Percentiles rank a stretch among this genome's conserved stretches.
phyloP scores from a whole-genome alignment of 2,329 filamentous ascomycete genomes.

The Proliferodiscus dingleyae region DNA sequence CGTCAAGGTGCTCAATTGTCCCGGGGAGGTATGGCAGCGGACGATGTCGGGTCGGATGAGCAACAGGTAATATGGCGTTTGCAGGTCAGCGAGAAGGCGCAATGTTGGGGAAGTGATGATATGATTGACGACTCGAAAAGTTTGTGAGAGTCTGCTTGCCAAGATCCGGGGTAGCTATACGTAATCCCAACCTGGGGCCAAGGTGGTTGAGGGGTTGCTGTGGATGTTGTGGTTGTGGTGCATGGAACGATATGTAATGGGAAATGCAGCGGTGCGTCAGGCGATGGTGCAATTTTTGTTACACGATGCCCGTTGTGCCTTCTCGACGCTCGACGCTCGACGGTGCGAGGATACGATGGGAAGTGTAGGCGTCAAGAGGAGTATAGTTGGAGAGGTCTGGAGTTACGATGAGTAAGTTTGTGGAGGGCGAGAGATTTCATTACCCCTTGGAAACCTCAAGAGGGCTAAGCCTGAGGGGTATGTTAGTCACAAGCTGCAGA shows the following conservation, averaged over 20 bases:
- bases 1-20: background rate
- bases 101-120: background rate
- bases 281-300: conserved; percentile 16
- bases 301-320: too few species aligned
- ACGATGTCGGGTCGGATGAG: too few species aligned
- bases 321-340: too few species aligned
- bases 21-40: too few species aligned
- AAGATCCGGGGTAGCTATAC: conserved; percentile 23
- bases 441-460: conserved; percentile 19
- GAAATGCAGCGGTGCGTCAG: conserved; percentile 27
- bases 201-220: conserved; percentile 5
- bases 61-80: too few species aligned
- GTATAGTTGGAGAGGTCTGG: too few species aligned
- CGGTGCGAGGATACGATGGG: too few species aligned
- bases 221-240: too few species aligned
- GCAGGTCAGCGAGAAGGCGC: conserved; percentile 6
- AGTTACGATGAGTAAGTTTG: too few species aligned
- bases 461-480: conserved; percentile 13
- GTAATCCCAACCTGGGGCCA: conserved; percentile 5
- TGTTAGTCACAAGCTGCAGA: conserved; percentile 15
- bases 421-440: conserved; percentile 11
- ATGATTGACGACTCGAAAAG: background rate
- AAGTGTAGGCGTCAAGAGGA: background rate
- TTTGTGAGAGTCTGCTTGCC: conserved; percentile 3
- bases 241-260: conserved; percentile 20